phyloP scores from a whole-genome alignment of 306 rosid genomes.

The Cicer yamashitae region DNA sequence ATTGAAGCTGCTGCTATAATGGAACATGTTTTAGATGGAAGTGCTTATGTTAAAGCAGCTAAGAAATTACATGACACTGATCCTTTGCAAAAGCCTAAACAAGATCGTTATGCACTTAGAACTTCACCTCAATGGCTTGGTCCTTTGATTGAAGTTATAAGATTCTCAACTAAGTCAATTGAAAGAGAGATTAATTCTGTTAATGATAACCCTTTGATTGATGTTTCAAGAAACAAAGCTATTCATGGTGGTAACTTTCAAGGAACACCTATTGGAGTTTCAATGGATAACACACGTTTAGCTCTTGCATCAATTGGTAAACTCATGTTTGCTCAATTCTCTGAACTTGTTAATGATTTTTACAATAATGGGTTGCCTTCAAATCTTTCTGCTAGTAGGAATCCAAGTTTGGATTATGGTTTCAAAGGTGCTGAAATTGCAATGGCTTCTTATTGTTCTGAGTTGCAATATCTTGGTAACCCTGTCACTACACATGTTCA shows the following conservation, averaged over 20 bases:
- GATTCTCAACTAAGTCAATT: conserved; percentile 83
- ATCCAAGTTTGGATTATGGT: conserved; percentile 92
- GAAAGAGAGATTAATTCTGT: conserved; percentile 93
- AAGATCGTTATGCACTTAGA: conserved; percentile 82
- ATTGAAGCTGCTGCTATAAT: conserved; percentile 96
- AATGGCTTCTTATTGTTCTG: conserved; percentile 94
- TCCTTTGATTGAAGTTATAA: conserved; percentile 81
- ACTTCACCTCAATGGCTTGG: conserved; percentile 99
- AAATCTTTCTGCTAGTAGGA: conserved; percentile 73
- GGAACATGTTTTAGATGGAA: conserved; percentile 93
- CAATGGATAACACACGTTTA: conserved; percentile 93
- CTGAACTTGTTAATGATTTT: conserved; percentile 86
- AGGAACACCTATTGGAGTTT: conserved; percentile 95
- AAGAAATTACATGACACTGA: conserved; percentile 75
- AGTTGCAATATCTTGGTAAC: conserved; percentile 79
- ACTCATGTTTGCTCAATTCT: conserved; percentile 91
- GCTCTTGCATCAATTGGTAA: conserved; percentile 89
- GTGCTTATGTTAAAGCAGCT: conserved; percentile 74
- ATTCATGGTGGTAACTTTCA: conserved; percentile 94
- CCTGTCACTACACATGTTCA: conserved; percentile 92
- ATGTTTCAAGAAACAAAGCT: conserved; percentile 93
- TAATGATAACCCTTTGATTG: conserved; percentile 90
- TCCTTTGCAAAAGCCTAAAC: conserved; percentile 88
- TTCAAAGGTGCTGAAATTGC: conserved; percentile 93
- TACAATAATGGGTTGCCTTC: conserved; percentile 92